Evolutionary conservation across 208 protist species (phyloP), one percentile per base, ranked within the genome.

Genomic region (Plasmodiophora brassicae): DNA sequence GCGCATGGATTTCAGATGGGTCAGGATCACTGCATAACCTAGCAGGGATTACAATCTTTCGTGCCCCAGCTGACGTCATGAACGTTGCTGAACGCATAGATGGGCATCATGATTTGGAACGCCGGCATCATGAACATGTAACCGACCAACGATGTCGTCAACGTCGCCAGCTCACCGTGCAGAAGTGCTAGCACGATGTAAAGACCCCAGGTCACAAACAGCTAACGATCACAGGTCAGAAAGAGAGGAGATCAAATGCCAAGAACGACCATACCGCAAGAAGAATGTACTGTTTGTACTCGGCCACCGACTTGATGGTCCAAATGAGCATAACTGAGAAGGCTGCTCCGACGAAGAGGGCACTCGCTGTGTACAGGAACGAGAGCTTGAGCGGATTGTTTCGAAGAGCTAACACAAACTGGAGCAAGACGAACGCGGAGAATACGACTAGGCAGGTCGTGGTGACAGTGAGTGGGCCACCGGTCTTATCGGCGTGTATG

Each of bases 61-160:
- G 65, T 78, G 32, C 65, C 65, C 65, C 65, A 78, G 5, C 32
- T 44, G 5, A 78, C 65, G n/a, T 78, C 65, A 32, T 78, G 5
- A 32, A 78, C 65, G 41, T 78, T 78, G 20, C 14, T 36, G 65
- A 78, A 78, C 32, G 65, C 65, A 32, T 44, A 78, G 5, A 78
- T 78, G 14, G 65, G 65, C 65, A 78, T n/a, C 5, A 78, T 78
- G 65, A 78, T 78, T 8, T 44, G 65, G n/a, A 78, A 78, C 20
- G 65, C 41, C 10, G 65, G 65, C 65, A 78, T 78, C 65, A 78
- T 78, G n/a, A 38, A 78, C 14, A 78, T 5, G 41, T 78, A 78
- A 44, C 32, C n/a, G 10, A 78, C 5, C 14, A 32, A 78, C 5
- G 14, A 36, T 5, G 65, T 78, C 5, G n/a, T 32, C 65, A 78